Percentiles rank a stretch among this genome's conserved stretches.
Evolutionary conservation across 2,329 filamentous ascomycete genomes (phyloP).

Genomic region (Dactylonectria estremocensis): DNA sequence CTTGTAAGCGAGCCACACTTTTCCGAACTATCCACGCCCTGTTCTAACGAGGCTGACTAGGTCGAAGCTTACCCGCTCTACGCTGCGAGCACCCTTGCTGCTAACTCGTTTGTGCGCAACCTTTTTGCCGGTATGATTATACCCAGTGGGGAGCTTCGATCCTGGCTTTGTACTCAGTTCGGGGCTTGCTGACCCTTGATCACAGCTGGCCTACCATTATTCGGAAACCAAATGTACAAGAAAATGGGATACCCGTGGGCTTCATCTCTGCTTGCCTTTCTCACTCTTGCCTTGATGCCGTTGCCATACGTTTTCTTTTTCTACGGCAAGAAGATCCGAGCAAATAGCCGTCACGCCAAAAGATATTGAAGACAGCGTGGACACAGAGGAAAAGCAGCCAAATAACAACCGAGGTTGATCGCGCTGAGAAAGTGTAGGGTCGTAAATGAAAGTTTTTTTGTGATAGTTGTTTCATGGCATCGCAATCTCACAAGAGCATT

Average conservation of each 20-base stretch:
- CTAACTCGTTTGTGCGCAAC: conserved; percentile 85
- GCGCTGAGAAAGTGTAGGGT: too few species aligned
- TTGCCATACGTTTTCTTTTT: conserved; percentile 76
- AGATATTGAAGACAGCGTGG: too few species aligned
- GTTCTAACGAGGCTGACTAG: conserved; percentile 45
- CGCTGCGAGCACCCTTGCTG: conserved; percentile 84
- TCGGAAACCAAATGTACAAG: conserved; percentile 81
- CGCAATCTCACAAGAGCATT: too few species aligned
- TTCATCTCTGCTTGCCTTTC: conserved; percentile 72
- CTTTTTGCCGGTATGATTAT: conserved; percentile 71
- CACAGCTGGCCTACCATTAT: conserved; percentile 79
- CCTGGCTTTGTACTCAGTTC: too few species aligned
- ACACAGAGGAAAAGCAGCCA: too few species aligned
- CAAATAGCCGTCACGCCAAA: conserved; percentile 59
- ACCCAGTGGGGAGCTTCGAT: too few species aligned
- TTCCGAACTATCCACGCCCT: too few species aligned
- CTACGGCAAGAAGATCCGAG: conserved; percentile 71
- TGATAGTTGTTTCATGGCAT: too few species aligned
- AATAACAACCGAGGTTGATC: too few species aligned
- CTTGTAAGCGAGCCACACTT: too few species aligned
- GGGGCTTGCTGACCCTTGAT: too few species aligned
- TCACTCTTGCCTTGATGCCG: conserved; percentile 74
- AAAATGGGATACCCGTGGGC: conserved; percentile 81
- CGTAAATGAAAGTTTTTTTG: too few species aligned
- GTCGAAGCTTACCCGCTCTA: conserved; percentile 84